These are phyloP conservation scores for Elsinoe fawcettii DNA, from an alignment of 2,329 filamentous ascomycete species.

Conservation along the genomic window DNA sequence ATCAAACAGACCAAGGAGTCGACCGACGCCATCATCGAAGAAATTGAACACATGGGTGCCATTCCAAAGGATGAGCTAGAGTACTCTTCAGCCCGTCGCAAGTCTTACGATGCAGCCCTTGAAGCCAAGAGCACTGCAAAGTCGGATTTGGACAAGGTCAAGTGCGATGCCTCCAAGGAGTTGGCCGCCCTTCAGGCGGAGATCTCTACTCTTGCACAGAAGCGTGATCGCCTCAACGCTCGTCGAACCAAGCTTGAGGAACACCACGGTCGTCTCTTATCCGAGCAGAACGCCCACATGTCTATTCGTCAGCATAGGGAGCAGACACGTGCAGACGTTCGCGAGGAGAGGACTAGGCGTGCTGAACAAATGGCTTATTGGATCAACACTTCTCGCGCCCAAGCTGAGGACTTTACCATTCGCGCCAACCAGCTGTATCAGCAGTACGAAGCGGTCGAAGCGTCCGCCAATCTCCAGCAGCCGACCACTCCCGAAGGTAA, in stretches of 20 bases:
- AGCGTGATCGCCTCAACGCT: slow-evolving; percentile 63
- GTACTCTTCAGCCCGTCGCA: slow-evolving; percentile 51
- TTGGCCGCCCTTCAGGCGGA: slow-evolving; percentile 58
- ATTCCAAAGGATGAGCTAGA: slow-evolving; percentile 56
- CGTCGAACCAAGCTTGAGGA: slow-evolving; percentile 66
- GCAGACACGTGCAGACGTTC: slow-evolving; percentile 24
- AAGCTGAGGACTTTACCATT: slow-evolving; percentile 32
- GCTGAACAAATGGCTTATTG: slow-evolving; percentile 33
- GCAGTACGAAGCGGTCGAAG: slow-evolving; percentile 27
- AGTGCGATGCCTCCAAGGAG: slow-evolving; percentile 54
- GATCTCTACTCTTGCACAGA: slow-evolving; percentile 54
- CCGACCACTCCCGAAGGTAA: slow-evolving; percentile 51
- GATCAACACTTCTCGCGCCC: slow-evolving; percentile 32
- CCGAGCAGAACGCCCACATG: slow-evolving; percentile 54
- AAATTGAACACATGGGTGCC: slow-evolving; percentile 58
- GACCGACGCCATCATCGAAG: slow-evolving; percentile 45
- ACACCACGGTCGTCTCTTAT: slow-evolving; percentile 62
- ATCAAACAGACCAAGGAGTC: slow-evolving; percentile 63
- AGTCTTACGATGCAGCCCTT: slow-evolving; percentile 49
- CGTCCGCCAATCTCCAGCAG: slow-evolving; percentile 22
- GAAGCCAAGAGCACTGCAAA: slow-evolving; percentile 44
- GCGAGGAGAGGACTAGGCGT: slow-evolving; percentile 30
- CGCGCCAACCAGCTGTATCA: slow-evolving; percentile 35
- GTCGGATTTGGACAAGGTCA: slow-evolving; percentile 54
- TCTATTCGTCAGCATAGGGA: slow-evolving; percentile 29